Conservation (phyloP, 2,329 filamentous ascomycete species). For the Hymenoscyphus albidus region DNA sequence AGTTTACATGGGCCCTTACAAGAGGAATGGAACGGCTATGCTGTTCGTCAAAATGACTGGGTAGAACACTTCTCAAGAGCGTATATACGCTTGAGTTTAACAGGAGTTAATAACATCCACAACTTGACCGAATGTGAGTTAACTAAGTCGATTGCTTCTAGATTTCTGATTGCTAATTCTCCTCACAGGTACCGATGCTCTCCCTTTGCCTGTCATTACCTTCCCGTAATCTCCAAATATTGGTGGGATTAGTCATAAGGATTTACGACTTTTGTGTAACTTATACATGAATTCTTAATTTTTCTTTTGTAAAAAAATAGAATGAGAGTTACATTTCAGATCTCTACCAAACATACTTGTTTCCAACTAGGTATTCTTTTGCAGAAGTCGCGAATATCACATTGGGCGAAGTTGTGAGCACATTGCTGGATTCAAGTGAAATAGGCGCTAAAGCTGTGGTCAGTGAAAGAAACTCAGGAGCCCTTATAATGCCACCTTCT, state of each 20-base stretch:
- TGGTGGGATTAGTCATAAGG: background rate
- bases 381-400: too few species aligned
- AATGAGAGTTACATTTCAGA: too few species aligned
- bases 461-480: too few species aligned
- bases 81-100: conserved; percentile 6
- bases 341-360: too few species aligned
- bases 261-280: too few species aligned
- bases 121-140: conserved; percentile 7
- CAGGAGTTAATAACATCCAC: conserved; percentile 6
- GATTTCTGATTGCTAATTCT: background rate
- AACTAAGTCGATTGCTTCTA: background rate
- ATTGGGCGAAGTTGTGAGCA: too few species aligned
- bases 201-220: background rate
- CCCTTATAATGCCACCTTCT: too few species aligned
- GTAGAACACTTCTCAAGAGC: conserved; percentile 9
- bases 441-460: too few species aligned
- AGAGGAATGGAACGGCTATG: conserved; percentile 10
- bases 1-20: conserved; percentile 3
- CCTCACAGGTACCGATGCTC: background rate
- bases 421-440: too few species aligned
- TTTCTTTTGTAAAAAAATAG: too few species aligned
- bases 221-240: background rate
- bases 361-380: too few species aligned
- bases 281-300: too few species aligned
- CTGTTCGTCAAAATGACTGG: conserved; percentile 9